Base-by-base conservation (phyloP, 1,284 basidiomycete species). In the Tetrapyrgos nigripes region DNA sequence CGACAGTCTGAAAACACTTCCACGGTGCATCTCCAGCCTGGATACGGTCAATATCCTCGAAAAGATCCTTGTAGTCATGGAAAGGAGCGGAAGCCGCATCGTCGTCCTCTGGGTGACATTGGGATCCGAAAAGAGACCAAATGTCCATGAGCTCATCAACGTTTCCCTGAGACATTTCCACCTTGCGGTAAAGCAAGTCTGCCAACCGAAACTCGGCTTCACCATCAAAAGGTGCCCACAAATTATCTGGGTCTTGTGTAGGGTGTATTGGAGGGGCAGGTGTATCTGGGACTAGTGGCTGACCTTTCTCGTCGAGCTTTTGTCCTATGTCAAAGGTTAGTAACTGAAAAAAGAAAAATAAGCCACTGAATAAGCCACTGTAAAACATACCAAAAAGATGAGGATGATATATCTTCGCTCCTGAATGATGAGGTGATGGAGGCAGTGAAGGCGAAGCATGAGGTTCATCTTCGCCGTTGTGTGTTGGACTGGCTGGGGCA, bases 21-120 rank as follows among this genome's bases (percentile, higher is more conserved):
- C 70, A 74, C 2, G 70, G 65, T 1, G 63, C 60, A 40, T 55
- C 59, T 3, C 72, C 71, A 24, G 45, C 48, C 43, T 65, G 58
- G 17, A 70, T 71, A 1, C 56, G 19, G 49, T 74, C 70, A 50
- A 74, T 73, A 5, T 64, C 67, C 1, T 57, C 50, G 49, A 69
- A 68, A 1, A 74, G 44, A 2, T 70, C 59, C 4, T 62, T 51
- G 14, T 59, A 24, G 3, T 50, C 60, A 55, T 60, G 62, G 64
- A 71, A 75, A 0, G 71, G 70, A 3, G 63, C 44, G 14, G 53
- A 47, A 5, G n/a, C 53, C 29, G 61, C 64, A 37, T 26, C n/a
- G n/a, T n/a, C n/a, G n/a, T n/a, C n/a, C n/a, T 50, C 31, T 60
- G 37, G 6, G 29, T 19, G 54, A 50, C n/a, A 37, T 37, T 37